Evolutionary conservation across 2,329 filamentous ascomycete species (phyloP).

Genomic region (Fusarium buxicola): DNA sequence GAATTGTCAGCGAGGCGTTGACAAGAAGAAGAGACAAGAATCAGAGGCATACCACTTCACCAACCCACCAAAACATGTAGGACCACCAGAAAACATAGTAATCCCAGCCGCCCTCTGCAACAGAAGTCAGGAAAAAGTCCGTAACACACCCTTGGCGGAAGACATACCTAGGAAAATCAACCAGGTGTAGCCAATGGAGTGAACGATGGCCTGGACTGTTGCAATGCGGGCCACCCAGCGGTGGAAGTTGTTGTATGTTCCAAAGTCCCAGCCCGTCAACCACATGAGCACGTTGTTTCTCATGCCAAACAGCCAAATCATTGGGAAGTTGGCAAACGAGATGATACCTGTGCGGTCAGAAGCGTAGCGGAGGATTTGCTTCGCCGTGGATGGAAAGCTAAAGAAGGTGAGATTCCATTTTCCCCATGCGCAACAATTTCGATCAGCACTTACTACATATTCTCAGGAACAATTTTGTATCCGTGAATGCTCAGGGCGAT

Average conservation of each 20-base stretch:
- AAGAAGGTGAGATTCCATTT: background rate
- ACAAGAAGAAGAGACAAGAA: rapidly evolving
- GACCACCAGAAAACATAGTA: conserved; percentile 54
- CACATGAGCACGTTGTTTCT: conserved; percentile 75
- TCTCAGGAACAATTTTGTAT: conserved; percentile 53
- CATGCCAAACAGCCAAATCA: conserved; percentile 75
- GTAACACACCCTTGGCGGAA: rapidly evolving
- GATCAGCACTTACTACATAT: conserved; percentile 52
- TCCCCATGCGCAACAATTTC: rapidly evolving
- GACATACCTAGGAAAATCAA: conserved; percentile 54
- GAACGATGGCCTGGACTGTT: conserved; percentile 70
- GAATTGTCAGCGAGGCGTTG: rapidly evolving
- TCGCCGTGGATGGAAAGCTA: conserved; percentile 51
- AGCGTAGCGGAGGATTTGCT: conserved; percentile 63
- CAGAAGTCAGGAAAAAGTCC: background rate
- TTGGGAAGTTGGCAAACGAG: conserved; percentile 70
- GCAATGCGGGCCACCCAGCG: conserved; percentile 73
- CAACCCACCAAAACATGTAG: conserved; percentile 62
- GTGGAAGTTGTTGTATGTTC: conserved; percentile 75
- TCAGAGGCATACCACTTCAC: conserved; percentile 55
- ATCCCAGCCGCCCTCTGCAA: conserved; percentile 53
- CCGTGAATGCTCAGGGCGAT: conserved; percentile 51
- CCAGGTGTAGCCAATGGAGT: conserved; percentile 69
- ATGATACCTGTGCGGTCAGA: conserved; percentile 74
- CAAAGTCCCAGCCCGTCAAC: conserved; percentile 76